These are phyloP conservation scores for Melaleuca quinquenervia DNA, from an alignment of 345 rosid species.

Conservation along the genomic window DNA sequence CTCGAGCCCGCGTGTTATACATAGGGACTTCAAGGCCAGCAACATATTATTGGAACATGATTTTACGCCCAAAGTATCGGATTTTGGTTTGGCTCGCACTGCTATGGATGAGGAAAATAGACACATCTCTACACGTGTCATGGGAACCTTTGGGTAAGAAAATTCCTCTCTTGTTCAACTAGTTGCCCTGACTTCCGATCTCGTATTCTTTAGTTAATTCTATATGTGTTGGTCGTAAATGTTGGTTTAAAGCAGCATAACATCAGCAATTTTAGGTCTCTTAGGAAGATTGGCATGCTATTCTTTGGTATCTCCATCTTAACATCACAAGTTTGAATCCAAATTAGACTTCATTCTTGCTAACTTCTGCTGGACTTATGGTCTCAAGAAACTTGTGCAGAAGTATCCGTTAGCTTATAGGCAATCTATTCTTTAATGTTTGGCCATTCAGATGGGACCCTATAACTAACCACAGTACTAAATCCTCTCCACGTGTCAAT, in stretches of 20 bases:
- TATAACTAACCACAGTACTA: neutral
- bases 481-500: neutral
- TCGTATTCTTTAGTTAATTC: neutral
- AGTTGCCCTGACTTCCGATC: neutral
- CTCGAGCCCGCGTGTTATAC: constrained; percentile 91
- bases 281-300: neutral
- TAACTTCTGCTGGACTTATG: neutral
- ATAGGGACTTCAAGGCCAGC: constrained; percentile 94
- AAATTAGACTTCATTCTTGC: neutral
- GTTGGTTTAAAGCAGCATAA: neutral
- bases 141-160: constrained; percentile 95
- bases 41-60: constrained; percentile 89
- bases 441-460: neutral
- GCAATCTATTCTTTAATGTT: neutral
- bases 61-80: constrained; percentile 89
- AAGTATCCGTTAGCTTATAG: neutral
- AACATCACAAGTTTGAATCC: neutral
- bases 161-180: neutral
- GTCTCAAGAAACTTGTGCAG: neutral
- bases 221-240: neutral
- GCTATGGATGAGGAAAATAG: constrained; percentile 82
- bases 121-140: constrained; percentile 92
- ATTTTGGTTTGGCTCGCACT: constrained; percentile 90
- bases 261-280: neutral
- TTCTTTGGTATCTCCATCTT: neutral